Evolutionary conservation across 306 rosid genomes (phyloP).

Genomic region (Boehmeria nivea): DNA sequence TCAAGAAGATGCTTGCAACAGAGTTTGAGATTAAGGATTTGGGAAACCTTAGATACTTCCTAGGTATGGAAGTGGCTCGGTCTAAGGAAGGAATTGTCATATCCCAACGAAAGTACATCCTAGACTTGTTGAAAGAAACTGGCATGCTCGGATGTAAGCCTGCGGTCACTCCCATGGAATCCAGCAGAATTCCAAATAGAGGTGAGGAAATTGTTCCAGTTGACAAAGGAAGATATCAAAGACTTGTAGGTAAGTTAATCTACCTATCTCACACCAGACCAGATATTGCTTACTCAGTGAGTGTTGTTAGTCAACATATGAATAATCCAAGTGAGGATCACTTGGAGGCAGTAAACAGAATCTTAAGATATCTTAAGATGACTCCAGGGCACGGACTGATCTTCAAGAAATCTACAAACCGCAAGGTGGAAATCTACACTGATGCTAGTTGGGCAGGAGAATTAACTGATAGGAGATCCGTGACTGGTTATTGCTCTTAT

Average conservation of each 20-base stretch:
- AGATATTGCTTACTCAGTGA: neutral
- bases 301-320: neutral
- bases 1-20: neutral
- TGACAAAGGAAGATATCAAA: neutral
- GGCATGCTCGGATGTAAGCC: neutral
- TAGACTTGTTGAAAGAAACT: neutral
- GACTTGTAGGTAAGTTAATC: neutral
- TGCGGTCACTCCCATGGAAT: neutral
- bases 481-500: too few relatives aligned
- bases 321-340: neutral
- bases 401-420: neutral
- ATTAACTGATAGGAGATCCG: too few relatives aligned
- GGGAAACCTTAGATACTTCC: neutral
- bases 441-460: neutral
- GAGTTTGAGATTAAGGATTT: neutral
- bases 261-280: too few relatives aligned
- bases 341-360: neutral
- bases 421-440: neutral
- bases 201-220: neutral
- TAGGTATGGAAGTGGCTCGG: neutral
- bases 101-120: neutral
- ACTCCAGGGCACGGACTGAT: neutral
- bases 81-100: neutral
- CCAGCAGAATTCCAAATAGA: too few relatives aligned
- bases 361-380: neutral